Percentiles rank a stretch among this genome's conserved stretches.
Conservation (phyloP, 2,329 filamentous ascomycete species). For the Leptoxyphium fumago region DNA sequence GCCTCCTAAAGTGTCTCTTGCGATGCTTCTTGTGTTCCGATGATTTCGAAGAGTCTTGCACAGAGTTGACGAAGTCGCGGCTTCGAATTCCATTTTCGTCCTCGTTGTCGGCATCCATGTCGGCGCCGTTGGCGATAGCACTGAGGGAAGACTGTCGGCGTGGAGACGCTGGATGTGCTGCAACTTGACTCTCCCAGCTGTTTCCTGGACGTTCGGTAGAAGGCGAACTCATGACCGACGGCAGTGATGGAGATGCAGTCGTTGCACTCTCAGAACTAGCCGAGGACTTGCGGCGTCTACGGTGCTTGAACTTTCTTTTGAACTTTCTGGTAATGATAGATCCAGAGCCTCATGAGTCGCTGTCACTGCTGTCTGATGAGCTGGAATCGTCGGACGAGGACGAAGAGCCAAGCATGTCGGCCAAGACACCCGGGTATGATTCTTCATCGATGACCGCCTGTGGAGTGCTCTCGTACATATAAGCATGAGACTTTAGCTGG, state of each 20-base stretch:
- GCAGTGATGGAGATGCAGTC: conserved; percentile 27
- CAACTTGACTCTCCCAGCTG: conserved; percentile 22
- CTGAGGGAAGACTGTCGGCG: conserved; percentile 23
- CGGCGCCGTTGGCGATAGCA: conserved; percentile 36
- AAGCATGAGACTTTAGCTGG: conserved; percentile 81
- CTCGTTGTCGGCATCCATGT: conserved; percentile 36
- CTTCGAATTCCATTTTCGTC: conserved; percentile 19
- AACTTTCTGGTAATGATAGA: conserved; percentile 48
- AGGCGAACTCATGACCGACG: conserved; percentile 31
- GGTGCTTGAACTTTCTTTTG: conserved; percentile 57
- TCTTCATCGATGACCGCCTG: conserved; percentile 90
- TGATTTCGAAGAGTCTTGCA: conserved; percentile 16
- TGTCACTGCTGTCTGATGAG: conserved; percentile 38
- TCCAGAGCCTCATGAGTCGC: conserved; percentile 52
- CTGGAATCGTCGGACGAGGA: conserved; percentile 39
- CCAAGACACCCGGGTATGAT: conserved; percentile 68
- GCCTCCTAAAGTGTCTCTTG: conserved; percentile 30
- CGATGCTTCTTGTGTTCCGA: conserved; percentile 24
- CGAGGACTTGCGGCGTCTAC: conserved; percentile 64
- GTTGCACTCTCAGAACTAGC: conserved; percentile 55
- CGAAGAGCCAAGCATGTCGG: conserved; percentile 65
- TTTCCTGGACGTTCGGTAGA: conserved; percentile 24
- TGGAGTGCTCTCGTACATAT: conserved; percentile 83
- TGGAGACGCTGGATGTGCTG: conserved; percentile 12
- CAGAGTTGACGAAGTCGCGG: conserved; percentile 31